These are phyloP conservation scores for Penicillium robsamsonii DNA, from an alignment of 495 filamentous ascomycete species.

Conservation along the genomic window DNA sequence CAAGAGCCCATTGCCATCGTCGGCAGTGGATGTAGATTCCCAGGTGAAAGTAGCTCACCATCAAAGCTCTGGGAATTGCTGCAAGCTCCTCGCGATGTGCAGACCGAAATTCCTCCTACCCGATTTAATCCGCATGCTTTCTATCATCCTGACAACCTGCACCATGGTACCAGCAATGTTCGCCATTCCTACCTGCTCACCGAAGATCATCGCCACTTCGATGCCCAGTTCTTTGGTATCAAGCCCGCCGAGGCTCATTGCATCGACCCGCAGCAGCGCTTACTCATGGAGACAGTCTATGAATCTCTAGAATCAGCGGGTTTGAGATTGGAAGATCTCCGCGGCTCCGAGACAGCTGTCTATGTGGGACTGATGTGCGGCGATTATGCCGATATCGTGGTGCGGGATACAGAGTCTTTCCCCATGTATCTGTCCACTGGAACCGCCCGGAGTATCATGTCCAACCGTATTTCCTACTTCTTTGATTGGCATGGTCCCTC, in stretches of 20 bases:
- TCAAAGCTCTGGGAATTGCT: constrained; percentile 30
- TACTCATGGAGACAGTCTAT: constrained; percentile 55
- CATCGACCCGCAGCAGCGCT: constrained; percentile 45
- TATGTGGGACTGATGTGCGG: constrained; percentile 42
- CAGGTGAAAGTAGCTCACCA: constrained; percentile 33
- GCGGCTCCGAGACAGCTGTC: constrained; percentile 44
- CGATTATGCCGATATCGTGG: constrained; percentile 41
- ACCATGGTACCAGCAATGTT: constrained; percentile 29
- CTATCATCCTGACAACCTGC: constrained; percentile 21
- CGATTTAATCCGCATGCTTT: constrained; percentile 38
- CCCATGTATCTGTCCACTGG: too few relatives aligned
- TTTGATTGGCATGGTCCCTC: too few relatives aligned
- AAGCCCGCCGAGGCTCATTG: constrained; percentile 45
- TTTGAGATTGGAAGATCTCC: constrained; percentile 29
- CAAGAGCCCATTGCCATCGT: constrained; percentile 40
- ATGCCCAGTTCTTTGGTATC: too few relatives aligned
- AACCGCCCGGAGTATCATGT: too few relatives aligned
- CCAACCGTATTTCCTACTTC: too few relatives aligned
- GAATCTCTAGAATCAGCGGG: constrained; percentile 54
- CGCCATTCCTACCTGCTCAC: constrained; percentile 41
- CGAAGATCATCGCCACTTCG: too few relatives aligned
- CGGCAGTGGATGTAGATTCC: constrained; percentile 47
- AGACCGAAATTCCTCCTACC: constrained; percentile 24
- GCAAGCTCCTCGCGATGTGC: constrained; percentile 16
- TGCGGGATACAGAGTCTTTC: too few relatives aligned